These are phyloP conservation scores for Berberis vulgaris DNA, from an alignment of 164 flowering plant species.

Conservation along the genomic window DNA sequence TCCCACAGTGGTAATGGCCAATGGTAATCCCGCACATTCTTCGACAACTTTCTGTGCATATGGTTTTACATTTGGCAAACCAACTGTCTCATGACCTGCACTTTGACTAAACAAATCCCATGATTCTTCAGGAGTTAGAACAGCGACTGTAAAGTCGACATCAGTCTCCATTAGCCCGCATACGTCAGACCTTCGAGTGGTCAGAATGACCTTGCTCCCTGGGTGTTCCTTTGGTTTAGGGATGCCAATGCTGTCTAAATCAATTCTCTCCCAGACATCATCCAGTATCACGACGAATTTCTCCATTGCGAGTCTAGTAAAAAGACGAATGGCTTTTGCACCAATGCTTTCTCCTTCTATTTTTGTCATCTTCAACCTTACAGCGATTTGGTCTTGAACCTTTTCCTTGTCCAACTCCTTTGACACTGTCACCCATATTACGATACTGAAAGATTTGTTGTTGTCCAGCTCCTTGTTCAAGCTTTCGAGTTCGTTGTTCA, in stretches of 20 bases:
- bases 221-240: not conserved
- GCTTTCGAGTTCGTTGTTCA: not conserved
- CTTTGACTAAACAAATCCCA: constrained; percentile 14
- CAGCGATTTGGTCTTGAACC: constrained; percentile 16
- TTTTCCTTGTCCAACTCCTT: constrained; percentile 2
- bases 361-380: constrained; percentile 1
- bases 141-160: not conserved
- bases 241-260: constrained; percentile 18
- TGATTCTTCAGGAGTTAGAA: constrained; percentile 11
- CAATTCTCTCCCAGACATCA: constrained; percentile 24
- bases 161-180: constrained; percentile 11
- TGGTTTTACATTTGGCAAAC: not conserved
- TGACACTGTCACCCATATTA: constrained; percentile 14
- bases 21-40: constrained; percentile 22
- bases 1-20: constrained; percentile 17
- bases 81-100: constrained; percentile 4
- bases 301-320: not conserved
- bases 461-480: not conserved
- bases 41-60: constrained; percentile 9
- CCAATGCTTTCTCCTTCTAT: not conserved
- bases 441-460: constrained; percentile 8
- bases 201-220: constrained; percentile 15
- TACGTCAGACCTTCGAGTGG: constrained; percentile 11
- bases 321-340: not conserved
- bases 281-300: constrained; percentile 25